phyloP scores from a whole-genome alignment of 2,329 filamentous ascomycete species.

The Colletotrichum tamarilloi region DNA sequence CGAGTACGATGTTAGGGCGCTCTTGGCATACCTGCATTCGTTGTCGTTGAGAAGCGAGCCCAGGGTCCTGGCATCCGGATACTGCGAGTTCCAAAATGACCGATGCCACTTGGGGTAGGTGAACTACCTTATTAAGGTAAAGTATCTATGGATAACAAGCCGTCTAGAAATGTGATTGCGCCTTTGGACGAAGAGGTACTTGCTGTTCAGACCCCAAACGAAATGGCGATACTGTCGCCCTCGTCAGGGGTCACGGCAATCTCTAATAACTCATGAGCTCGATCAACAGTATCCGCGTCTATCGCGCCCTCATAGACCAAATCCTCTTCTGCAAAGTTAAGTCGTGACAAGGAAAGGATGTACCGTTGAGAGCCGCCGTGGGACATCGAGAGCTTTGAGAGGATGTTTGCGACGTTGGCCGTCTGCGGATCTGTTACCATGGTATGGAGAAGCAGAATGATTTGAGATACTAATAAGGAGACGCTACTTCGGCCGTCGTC shows the following conservation, averaged over 20 bases:
- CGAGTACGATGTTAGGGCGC: background rate
- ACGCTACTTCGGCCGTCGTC: conserved; percentile 41
- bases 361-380: conserved; percentile 85
- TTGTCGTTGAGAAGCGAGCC: conserved; percentile 8
- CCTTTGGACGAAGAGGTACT: background rate
- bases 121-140: too few species aligned
- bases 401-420: conserved; percentile 66
- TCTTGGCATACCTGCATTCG: conserved; percentile 21
- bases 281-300: conserved; percentile 80
- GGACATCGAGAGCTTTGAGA: conserved; percentile 76
- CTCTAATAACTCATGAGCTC: conserved; percentile 85
- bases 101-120: background rate
- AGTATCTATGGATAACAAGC: too few species aligned
- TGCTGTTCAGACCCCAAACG: conserved; percentile 49
- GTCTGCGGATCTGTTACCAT: conserved; percentile 62
- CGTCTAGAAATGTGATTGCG: background rate
- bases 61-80: background rate
- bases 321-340: conserved; percentile 87
- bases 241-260: conserved; percentile 82
- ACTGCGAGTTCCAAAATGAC: background rate
- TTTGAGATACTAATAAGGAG: conserved; percentile 59
- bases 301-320: conserved; percentile 81
- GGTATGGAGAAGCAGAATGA: conserved; percentile 61
- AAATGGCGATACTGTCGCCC: conserved; percentile 56
- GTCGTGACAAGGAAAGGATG: conserved; percentile 79